phyloP scores from a whole-genome alignment of 1,139 yeast genomes.

The Taphrina confusa region DNA sequence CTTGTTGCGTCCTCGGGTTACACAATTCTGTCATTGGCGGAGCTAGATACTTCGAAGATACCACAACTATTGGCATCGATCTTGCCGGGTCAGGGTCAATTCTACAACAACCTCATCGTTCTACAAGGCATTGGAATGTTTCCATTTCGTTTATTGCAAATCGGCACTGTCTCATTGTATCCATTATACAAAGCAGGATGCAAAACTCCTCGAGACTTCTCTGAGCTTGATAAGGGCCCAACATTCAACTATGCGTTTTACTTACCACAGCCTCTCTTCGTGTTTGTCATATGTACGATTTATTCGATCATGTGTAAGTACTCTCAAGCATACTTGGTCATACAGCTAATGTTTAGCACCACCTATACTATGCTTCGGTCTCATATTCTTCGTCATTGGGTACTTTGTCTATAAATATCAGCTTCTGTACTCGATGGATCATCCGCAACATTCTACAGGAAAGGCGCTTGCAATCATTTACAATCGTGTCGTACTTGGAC shows the following conservation, averaged over 20 bases:
- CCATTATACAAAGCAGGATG: conserved; percentile 50
- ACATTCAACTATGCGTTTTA: conserved; percentile 77
- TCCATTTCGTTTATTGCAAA: conserved; percentile 68
- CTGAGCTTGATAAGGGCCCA: conserved; percentile 73
- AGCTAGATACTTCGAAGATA: conserved; percentile 71
- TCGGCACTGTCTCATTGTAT: conserved; percentile 66
- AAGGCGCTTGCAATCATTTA: conserved; percentile 83
- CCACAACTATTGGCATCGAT: conserved; percentile 78
- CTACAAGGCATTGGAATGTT: conserved; percentile 87
- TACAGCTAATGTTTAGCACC: conserved; percentile 70
- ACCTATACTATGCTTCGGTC: conserved; percentile 70
- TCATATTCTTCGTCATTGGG: conserved; percentile 71
- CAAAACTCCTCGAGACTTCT: conserved; percentile 59
- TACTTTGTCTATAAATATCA: conserved; percentile 80
- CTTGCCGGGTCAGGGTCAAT: conserved; percentile 66
- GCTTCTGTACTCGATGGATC: conserved; percentile 71
- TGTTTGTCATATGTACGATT: conserved; percentile 70
- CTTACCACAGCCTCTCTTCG: conserved; percentile 76
- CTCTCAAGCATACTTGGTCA: conserved; percentile 67
- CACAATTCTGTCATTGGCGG: conserved; percentile 62
- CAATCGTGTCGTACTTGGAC: conserved; percentile 69
- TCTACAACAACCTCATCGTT: conserved; percentile 78
- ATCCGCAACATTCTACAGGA: conserved; percentile 87
- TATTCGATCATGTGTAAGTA: conserved; percentile 64
- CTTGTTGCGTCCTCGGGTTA: conserved; percentile 76